These are phyloP conservation scores for Bipolaris gigantea DNA, from an alignment of 2,329 filamentous ascomycete species.

Conservation along the genomic window DNA sequence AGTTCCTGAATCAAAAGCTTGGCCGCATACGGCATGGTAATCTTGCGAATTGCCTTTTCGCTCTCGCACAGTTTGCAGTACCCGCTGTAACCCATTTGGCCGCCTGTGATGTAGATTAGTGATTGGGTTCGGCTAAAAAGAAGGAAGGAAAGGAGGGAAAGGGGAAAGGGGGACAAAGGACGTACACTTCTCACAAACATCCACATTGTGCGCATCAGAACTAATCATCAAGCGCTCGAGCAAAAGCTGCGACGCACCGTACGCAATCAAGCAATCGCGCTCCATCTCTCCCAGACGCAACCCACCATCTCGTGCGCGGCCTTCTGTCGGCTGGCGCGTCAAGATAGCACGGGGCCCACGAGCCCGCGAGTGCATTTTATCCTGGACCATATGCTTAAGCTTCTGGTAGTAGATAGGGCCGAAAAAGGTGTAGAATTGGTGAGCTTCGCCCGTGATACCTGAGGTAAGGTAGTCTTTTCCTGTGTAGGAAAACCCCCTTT, in stretches of 20 bases:
- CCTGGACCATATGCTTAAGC: constrained; percentile 99
- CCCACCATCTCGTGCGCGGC: constrained; percentile 88
- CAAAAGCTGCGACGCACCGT: constrained; percentile 88
- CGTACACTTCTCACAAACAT: constrained; percentile 84
- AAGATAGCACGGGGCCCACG: constrained; percentile 88
- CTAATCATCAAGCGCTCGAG: constrained; percentile 93
- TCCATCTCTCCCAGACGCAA: constrained; percentile 97
- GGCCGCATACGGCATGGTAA: constrained; percentile 97
- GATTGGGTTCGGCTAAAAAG: too few species aligned
- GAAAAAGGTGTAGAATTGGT: constrained; percentile 97
- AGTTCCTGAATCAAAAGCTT: constrained; percentile 95
- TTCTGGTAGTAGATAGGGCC: constrained; percentile 99
- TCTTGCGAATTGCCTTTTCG: constrained; percentile 80
- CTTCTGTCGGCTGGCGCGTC: constrained; percentile 94
- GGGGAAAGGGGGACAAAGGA: neutral
- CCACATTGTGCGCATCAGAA: constrained; percentile 85
- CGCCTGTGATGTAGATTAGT: too few species aligned
- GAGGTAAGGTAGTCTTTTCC: constrained; percentile 97
- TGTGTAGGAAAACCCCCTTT: constrained; percentile 91
- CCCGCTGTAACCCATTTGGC: constrained; percentile 91
- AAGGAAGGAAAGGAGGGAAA: neutral
- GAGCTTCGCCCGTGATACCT: constrained; percentile 89
- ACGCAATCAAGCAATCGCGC: constrained; percentile 95
- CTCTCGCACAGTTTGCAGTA: constrained; percentile 94
- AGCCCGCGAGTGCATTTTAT: constrained; percentile 97